Percentiles rank a stretch among this genome's conserved stretches.
These are phyloP conservation scores for Aquilaria yunnanensis DNA, from an alignment of 345 rosid species.

Conservation along the genomic window DNA sequence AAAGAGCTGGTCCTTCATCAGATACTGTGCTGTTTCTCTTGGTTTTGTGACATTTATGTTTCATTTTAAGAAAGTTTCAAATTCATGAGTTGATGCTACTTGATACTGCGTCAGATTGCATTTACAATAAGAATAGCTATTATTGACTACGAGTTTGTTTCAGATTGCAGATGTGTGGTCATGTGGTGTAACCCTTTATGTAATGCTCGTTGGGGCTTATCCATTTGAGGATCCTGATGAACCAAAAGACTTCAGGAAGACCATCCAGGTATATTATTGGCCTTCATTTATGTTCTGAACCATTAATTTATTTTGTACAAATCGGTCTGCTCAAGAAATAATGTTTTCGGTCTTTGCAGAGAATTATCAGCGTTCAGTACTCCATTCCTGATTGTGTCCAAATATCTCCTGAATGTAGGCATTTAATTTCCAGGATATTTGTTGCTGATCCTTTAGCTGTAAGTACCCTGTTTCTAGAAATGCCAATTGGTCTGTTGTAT, in stretches of 20 bases:
- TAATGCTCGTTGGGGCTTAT: conserved; percentile 94
- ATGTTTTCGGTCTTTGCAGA: conserved; percentile 33
- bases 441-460: conserved; percentile 77
- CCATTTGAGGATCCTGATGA: conserved; percentile 48
- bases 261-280: conserved; percentile 53
- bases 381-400: conserved; percentile 72
- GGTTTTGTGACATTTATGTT: not conserved
- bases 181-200: conserved; percentile 89
- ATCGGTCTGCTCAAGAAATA: not conserved
- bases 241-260: conserved; percentile 58
- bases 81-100: not conserved
- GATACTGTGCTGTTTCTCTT: not conserved
- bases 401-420: conserved; percentile 72
- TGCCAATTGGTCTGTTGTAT: no score
- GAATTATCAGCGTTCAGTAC: conserved; percentile 83
- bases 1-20: not conserved
- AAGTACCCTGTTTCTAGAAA: conserved; percentile 6
- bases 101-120: no score
- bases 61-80: not conserved
- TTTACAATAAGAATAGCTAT: no score
- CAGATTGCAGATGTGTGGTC: conserved; percentile 99
- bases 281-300: not conserved
- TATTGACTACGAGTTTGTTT: no score
- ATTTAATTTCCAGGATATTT: conserved; percentile 81
- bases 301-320: not conserved